phyloP scores from a whole-genome alignment of 1,284 basidiomycete genomes.

The Cutaneotrichosporon dermatis region DNA sequence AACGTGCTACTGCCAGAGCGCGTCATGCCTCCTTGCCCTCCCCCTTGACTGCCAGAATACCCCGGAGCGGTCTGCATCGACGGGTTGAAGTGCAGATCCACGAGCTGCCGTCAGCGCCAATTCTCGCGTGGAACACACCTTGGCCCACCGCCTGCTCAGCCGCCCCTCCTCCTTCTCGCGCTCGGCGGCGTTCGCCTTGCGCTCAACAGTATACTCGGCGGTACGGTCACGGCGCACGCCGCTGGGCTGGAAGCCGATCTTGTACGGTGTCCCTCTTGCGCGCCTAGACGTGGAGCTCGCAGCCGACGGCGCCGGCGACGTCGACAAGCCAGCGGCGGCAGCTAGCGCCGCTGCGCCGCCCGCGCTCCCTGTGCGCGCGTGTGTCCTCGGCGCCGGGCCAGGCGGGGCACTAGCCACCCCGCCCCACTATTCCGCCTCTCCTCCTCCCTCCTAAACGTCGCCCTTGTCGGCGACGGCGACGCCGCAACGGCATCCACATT shows the following conservation, averaged over 20 bases:
- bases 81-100: slow-evolving; percentile 72
- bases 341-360: background rate
- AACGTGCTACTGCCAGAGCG: slow-evolving; percentile 32
- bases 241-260: slow-evolving; percentile 74
- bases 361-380: background rate
- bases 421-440: background rate
- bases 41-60: background rate
- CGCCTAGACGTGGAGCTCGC: background rate
- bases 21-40: slow-evolving; percentile 4
- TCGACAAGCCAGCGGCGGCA: background rate
- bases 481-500: background rate
- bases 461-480: background rate
- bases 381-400: background rate
- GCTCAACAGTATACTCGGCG: slow-evolving; percentile 66
- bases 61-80: slow-evolving; percentile 17
- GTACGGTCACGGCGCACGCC: slow-evolving; percentile 68
- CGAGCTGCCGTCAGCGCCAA: slow-evolving; percentile 51
- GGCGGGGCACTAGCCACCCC: no score
- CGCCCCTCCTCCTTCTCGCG: slow-evolving; percentile 71
- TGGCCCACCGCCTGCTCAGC: slow-evolving; percentile 74
- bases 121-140: slow-evolving; percentile 46
- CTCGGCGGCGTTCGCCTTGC: slow-evolving; percentile 58
- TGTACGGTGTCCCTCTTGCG: slow-evolving; percentile 55
- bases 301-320: background rate
- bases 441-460: background rate